Evolutionary conservation across 768 basidiomycete species (phyloP).

Genomic region (Mycena leptocephala): DNA sequence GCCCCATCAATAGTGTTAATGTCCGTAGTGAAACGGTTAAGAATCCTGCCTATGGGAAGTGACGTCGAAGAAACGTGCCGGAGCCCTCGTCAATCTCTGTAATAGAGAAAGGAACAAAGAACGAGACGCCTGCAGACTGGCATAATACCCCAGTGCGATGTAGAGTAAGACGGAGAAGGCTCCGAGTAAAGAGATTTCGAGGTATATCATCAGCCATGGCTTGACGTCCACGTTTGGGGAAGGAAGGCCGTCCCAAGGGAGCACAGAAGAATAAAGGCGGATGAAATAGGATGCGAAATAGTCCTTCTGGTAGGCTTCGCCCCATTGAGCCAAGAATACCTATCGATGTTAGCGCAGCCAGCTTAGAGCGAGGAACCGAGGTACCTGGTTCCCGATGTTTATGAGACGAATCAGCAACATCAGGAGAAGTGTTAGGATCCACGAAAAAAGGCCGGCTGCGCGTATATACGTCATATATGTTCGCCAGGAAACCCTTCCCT

Average conservation of each 20-base stretch:
- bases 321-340: constrained; percentile 81
- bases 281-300: constrained; percentile 35
- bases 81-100: constrained; percentile 71
- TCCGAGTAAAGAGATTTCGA: constrained; percentile 73
- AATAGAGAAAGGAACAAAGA: constrained; percentile 72
- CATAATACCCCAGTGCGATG: constrained; percentile 77
- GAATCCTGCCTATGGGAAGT: constrained; percentile 85
- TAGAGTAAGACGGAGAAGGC: constrained; percentile 69
- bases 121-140: constrained; percentile 78
- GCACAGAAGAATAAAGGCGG: constrained; percentile 37
- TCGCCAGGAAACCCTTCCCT: constrained; percentile 72
- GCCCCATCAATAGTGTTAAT: constrained; percentile 83
- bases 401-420: constrained; percentile 71
- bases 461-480: constrained; percentile 78
- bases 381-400: constrained; percentile 73
- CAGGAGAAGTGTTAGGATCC: constrained; percentile 68
- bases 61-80: constrained; percentile 80
- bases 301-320: constrained; percentile 72
- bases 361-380: constrained; percentile 1
- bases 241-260: constrained; percentile 68
- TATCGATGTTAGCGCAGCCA: constrained; percentile 41
- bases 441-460: constrained; percentile 71
- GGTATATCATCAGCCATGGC: constrained; percentile 79
- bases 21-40: constrained; percentile 86
- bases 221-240: constrained; percentile 72